Evolutionary conservation across 257 asterid genomes (phyloP), one percentile per base, ranked within the genome.

Genomic region (Lavandula angustifolia): DNA sequence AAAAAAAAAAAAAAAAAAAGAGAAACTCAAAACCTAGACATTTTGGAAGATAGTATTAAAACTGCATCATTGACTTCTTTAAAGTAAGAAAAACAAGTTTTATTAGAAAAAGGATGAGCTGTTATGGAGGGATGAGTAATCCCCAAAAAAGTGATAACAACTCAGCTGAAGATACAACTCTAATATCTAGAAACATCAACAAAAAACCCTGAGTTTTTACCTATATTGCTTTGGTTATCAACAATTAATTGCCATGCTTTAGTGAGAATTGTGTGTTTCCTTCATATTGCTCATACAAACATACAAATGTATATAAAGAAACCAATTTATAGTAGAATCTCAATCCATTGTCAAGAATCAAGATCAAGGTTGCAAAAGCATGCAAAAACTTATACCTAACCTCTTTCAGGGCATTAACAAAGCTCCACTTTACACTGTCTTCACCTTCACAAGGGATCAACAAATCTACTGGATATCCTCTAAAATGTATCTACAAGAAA

Each of bases 381-480:
- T 14, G 60, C 46, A 59, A 53, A 62, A 71, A 66, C 13, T 43
- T 75, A 68, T 75, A 81, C 81, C 86, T 83, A 64, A 90, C 98
- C 98, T 94, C 99, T 88, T 94, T 94, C 79, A 94, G 71, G 48
- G 95, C 79, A 83, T 94, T 88, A 58, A 94, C 85, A 74, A 87
- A 90, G 78, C 83, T 83, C 99, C 99, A 94, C 69, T 94, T 94
- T 64, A 86, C 89, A 77, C 85, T 81, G 67, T 94, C 99, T 87
- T 94, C 99, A 44, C 91, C 87, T 71, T 90, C 98, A 81, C 96
- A 94, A 9, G 99, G 95, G 67, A 83, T 82, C 82, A 90, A 81
- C 55, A 82, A 32, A 66, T 79, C 80, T 73, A 76, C 87, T 4
- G 99, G 99, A 76, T 86, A 94, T 62, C 95, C 98, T 78, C 99